These are phyloP conservation scores for Sicyos baderoa DNA, from an alignment of 306 rosid genomes.

Conservation along the genomic window DNA sequence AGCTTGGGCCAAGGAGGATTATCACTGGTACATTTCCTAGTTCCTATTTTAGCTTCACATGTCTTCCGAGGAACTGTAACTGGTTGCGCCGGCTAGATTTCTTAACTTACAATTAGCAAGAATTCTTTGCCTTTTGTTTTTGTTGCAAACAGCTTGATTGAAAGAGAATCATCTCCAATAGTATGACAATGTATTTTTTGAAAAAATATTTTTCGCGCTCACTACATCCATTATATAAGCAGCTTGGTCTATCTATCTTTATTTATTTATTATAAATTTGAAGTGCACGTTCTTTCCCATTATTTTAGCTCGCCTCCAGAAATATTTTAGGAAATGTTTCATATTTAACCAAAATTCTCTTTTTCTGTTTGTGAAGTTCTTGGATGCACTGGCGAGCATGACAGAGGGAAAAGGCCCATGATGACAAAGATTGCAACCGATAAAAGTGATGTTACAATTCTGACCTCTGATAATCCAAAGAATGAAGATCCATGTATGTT, in stretches of 20 bases:
- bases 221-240: background rate
- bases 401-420: conserved; percentile 86
- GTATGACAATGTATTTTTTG: background rate
- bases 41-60: conserved; percentile 1
- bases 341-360: conserved; percentile 1
- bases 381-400: conserved; percentile 67
- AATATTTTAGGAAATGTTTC: conserved; percentile 16
- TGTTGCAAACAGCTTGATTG: background rate
- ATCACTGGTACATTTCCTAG: conserved; percentile 63
- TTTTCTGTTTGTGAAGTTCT: conserved; percentile 44
- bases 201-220: background rate
- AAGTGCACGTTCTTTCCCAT: background rate
- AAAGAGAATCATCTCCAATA: background rate
- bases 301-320: background rate
- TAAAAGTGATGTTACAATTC: conserved; percentile 83
- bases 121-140: background rate
- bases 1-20: conserved; percentile 79
- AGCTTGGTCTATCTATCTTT: background rate
- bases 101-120: background rate
- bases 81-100: conserved; percentile 4
- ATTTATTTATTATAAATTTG: too few species aligned
- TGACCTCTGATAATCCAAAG: conserved; percentile 80
- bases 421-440: conserved; percentile 92
- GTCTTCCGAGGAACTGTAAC: background rate
- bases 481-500: conserved; percentile 88